These are phyloP conservation scores for Pseudocercospora pini-densiflorae DNA, from an alignment of 2,329 filamentous ascomycete genomes.

Conservation along the genomic window DNA sequence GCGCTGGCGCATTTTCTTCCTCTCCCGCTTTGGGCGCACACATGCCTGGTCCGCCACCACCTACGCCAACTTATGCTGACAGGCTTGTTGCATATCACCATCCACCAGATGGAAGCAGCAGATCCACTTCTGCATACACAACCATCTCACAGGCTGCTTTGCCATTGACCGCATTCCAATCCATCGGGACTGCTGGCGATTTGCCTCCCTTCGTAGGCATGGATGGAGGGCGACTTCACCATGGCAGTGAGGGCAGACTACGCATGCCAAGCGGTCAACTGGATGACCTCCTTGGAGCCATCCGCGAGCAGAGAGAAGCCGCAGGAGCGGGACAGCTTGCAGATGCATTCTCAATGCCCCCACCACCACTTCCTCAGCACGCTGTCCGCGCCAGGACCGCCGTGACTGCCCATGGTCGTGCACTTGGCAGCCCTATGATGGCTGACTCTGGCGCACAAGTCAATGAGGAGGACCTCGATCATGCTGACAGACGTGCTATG, in stretches of 20 bases:
- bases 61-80: conserved; percentile 23
- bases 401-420: neutral
- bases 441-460: conserved; percentile 10
- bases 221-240: neutral
- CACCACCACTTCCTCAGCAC: conserved; percentile 34
- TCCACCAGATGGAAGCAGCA: conserved; percentile 18
- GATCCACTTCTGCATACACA: conserved; percentile 32
- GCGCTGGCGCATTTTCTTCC: conserved; percentile 10
- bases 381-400: conserved; percentile 11
- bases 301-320: conserved; percentile 14
- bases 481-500: conserved; percentile 22
- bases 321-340: neutral
- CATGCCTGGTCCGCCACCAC: conserved; percentile 26
- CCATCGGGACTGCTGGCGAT: neutral
- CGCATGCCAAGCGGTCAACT: conserved; percentile 39
- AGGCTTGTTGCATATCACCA: neutral
- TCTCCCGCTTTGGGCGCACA: conserved; percentile 10
- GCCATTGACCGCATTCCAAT: conserved; percentile 14
- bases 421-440: conserved; percentile 2
- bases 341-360: conserved; percentile 28
- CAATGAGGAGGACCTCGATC: conserved; percentile 10
- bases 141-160: conserved; percentile 21
- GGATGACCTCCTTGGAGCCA: conserved; percentile 32
- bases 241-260: conserved; percentile 13
- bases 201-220: conserved; percentile 4